These are phyloP conservation scores for Vitis vinifera DNA, from an alignment of 164 flowering plant genomes.

Conservation along the genomic window ASM3070453v1 NC_081820.1:27140001-27140500, in stretches of 20 bases:
- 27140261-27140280: constrained; percentile 57
- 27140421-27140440: constrained; percentile 48
- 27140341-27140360: constrained; percentile 31
- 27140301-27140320: constrained; percentile 31
- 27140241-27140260: constrained; percentile 58
- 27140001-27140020: no score
- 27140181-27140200: constrained; percentile 24
- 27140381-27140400: constrained; percentile 41
- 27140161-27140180: no score
- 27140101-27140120: no score
- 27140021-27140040: no score
- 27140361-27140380: constrained; percentile 39
- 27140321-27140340: constrained; percentile 30
- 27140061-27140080: no score
- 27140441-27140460: constrained; percentile 48
- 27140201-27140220: constrained; percentile 52
- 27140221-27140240: constrained; percentile 49
- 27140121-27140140: no score
- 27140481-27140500: constrained; percentile 78
- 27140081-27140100: no score
- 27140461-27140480: constrained; percentile 55
- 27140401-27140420: constrained; percentile 50
- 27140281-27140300: constrained; percentile 37
- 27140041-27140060: no score
- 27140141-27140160: no score